Base-by-base conservation (phyloP, 208 protist species). In the Crithidia brevicula region DNA sequence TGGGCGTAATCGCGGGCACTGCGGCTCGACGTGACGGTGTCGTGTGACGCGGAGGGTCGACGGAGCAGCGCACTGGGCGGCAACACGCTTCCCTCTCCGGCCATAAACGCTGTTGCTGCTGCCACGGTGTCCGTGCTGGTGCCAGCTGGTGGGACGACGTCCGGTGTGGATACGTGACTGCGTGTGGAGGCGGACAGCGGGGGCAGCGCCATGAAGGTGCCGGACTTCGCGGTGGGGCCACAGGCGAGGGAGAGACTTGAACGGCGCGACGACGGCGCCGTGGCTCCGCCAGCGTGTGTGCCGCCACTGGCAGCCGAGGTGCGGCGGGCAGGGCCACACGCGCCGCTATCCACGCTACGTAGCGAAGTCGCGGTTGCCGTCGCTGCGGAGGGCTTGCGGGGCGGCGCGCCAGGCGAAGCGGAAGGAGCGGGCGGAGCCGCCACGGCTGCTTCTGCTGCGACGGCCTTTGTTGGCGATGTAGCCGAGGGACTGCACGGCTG, bases 261-360 rank as follows among this genome's bases (percentile, higher is more conserved):
- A 33, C 59, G 59, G 25, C 59, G 59, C 16, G 59, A 65, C 27
- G 59, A 54, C 15, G 59, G 59, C 22, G 59, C 45, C 3, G 59
- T 54, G 10, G 46, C 28, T 5, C 20, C 31, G n/a, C 3, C 20
- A 16, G 31, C 5, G 2, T 28, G 20, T 28, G 53, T 2, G 34
- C 30, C 22, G 11, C 9, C 15, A 16, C 42, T 28, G 28, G 13
- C 38, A 0, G 42, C 42, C 18, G 40, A 36, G 18, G 28, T 16
- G 3, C 42, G 13, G 3, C 57, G 57, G 16, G 43, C 42, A 0
- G 27, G n/a, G 4, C 31, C 7, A 15, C 28, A 27, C 30, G 28
- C 22, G n/a, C 22, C 7, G 42, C 11, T 43, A 27, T 40, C 57
- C 1, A 25, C 57, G 27, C 28, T 27, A n/a, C 52, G 49, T 40